Conservation (phyloP, 2,329 filamentous ascomycete species). For the Talaromyces sp. region DNA sequence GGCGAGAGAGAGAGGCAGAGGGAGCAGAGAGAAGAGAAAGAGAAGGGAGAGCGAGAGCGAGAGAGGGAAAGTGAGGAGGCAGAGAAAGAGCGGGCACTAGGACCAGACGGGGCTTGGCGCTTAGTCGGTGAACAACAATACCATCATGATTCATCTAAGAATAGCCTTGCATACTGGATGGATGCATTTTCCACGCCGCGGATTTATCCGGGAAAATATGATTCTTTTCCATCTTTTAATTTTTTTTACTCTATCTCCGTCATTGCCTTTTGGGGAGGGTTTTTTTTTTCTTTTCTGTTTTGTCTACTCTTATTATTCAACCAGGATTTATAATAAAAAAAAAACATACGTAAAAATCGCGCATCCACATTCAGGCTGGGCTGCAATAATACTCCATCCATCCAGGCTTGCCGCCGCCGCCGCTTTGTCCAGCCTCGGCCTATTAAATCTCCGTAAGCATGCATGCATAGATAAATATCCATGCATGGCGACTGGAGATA, state of each 20-base stretch:
- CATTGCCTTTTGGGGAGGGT: background rate
- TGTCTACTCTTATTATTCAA: background rate
- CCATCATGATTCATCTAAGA: background rate
- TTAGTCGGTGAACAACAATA: slow-evolving; percentile 4
- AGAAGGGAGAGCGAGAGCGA: background rate
- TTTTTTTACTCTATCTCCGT: background rate
- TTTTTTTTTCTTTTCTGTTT: background rate
- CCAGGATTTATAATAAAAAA: background rate
- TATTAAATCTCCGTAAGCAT: too few species aligned
- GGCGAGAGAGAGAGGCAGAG: background rate
- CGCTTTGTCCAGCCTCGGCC: too few species aligned
- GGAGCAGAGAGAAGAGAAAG: background rate
- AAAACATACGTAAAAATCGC: background rate
- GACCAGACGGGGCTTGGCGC: background rate
- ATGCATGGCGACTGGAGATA: too few species aligned
- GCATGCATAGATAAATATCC: too few species aligned
- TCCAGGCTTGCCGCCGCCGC: too few species aligned
- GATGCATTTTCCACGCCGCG: background rate
- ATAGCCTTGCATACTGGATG: background rate
- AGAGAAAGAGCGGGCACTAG: slow-evolving; percentile 2
- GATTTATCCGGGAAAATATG: background rate
- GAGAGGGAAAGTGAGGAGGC: background rate
- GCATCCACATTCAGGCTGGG: background rate
- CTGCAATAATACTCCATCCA: background rate
- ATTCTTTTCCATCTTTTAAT: background rate